Evolutionary conservation across 176 grass and related monocot genomes (phyloP).

Genomic region (Aegilops tauschii): DNA sequence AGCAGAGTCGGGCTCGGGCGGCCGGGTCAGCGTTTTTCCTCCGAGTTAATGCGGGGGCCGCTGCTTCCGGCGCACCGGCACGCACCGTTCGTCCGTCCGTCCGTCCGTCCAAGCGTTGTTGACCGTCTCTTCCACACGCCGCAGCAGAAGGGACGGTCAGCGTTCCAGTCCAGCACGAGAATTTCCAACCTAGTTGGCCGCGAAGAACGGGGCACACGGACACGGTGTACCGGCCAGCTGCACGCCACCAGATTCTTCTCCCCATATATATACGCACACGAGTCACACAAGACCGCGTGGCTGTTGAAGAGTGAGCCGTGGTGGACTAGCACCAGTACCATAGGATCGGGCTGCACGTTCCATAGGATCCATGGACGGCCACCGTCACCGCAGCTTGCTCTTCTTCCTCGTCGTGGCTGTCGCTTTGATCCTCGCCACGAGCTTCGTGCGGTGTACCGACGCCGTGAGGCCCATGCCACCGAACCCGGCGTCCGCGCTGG

Average conservation of each 20-base stretch:
- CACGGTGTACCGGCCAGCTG: neutral
- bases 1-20: neutral
- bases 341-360: neutral
- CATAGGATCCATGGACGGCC: neutral
- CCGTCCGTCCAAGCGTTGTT: neutral
- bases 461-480: conserved; percentile 28
- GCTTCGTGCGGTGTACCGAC: conserved; percentile 19
- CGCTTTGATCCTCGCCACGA: neutral
- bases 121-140: conserved; percentile 5
- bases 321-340: neutral
- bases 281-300: too few relatives aligned
- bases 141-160: too few relatives aligned
- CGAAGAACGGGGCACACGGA: neutral
- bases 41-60: neutral
- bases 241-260: neutral
- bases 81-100: too few relatives aligned
- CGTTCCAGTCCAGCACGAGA: neutral
- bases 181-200: conserved; percentile 16
- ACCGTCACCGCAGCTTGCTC: neutral
- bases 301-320: too few relatives aligned
- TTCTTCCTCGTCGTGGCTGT: neutral
- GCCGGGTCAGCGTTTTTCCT: neutral
- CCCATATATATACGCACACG: neutral
- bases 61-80: neutral
- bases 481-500: neutral